These are phyloP conservation scores for Panellus pusillus DNA, from an alignment of 768 basidiomycete species.

Conservation along the genomic window DNA sequence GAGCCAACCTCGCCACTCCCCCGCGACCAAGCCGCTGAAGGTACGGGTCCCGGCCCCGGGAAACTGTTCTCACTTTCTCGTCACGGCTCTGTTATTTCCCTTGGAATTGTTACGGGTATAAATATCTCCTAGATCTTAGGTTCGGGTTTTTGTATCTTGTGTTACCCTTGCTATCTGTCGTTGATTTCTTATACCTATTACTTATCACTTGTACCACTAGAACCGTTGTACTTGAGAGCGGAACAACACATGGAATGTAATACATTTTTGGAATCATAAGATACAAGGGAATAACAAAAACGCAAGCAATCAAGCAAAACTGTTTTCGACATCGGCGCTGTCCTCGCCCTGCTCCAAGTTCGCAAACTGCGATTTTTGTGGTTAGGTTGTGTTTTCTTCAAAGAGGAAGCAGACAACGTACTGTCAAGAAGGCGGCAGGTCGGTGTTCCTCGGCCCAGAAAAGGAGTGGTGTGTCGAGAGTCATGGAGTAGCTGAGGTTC, in stretches of 20 bases:
- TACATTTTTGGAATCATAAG: background rate
- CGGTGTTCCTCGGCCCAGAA: conserved; percentile 98
- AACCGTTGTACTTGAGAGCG: conserved; percentile 2
- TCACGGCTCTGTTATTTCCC: conserved; percentile 54
- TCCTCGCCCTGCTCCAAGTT: conserved; percentile 89
- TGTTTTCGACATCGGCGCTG: conserved; percentile 94
- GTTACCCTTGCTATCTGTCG: background rate
- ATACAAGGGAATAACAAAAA: background rate
- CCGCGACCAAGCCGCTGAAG: conserved; percentile 27
- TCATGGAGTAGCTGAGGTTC: conserved; percentile 77
- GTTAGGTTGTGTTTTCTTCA: conserved; percentile 3
- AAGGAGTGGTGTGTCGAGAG: conserved; percentile 86
- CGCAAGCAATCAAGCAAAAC: conserved; percentile 63
- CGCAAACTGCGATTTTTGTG: conserved; percentile 62
- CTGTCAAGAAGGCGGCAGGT: conserved; percentile 90
- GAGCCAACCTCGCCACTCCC: conserved; percentile 23
- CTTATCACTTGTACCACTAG: conserved; percentile 12
- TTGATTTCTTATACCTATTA: conserved; percentile 5
- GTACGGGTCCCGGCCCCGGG: conserved; percentile 28
- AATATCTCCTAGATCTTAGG: background rate
- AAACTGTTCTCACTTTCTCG: conserved; percentile 45
- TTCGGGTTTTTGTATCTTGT: background rate
- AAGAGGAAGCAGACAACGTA: conserved; percentile 38
- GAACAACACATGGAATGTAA: conserved; percentile 12
- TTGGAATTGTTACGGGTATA: conserved; percentile 48